Evolutionary conservation across 2,329 filamentous ascomycete genomes (phyloP), one percentile per base, ranked within the genome.

Genomic region (Ambrosiella xylebori): DNA sequence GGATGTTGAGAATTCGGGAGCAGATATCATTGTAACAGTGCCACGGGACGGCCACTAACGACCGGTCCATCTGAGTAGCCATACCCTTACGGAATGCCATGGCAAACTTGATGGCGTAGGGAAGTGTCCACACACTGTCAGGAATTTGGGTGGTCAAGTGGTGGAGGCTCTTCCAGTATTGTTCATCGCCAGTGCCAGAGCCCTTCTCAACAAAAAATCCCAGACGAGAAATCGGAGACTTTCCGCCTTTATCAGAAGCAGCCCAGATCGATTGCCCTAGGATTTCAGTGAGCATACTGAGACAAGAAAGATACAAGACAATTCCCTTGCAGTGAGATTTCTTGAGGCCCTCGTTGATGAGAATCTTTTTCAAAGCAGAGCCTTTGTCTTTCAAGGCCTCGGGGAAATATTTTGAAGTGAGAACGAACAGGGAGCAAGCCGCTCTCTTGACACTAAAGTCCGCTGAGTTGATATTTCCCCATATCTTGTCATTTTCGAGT

Each of bases 201-300:
- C 93, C 91, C 64, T 83, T 86, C 61, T 86, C 82, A 6, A 97
- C 73, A 63, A 94, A 93, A 7, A 81, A 73, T 54, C 79, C 77
- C 3, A 98, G 69, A 19, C 84, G 71, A 3, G 72, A 71, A 1
- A 78, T 63, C 0, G 79, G 74, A 1, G 77, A 70, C 59, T 76
- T 79, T 62, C 80, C 78, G n/a, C 72, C 71, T 12, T 68, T 71
- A 0, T 66, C 39, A 2, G 62, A 55, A 9, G 58, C 7, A 13
- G 65, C 64, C 93, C 93, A 98, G 8, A 90, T 73, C 13, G 81
- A 76, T 0, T 75, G 73, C 8, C 80, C 74, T 54, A 97, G 68
- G 1, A 83, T 77, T 51, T 81, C 76, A 6, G 88, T 39, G 27
- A 54, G n/a, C 19, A 15, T 11, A n/a, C 19, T 41, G 15, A 54